Base-by-base conservation (phyloP, 768 basidiomycete genomes). In the Suillus variegatus region DNA sequence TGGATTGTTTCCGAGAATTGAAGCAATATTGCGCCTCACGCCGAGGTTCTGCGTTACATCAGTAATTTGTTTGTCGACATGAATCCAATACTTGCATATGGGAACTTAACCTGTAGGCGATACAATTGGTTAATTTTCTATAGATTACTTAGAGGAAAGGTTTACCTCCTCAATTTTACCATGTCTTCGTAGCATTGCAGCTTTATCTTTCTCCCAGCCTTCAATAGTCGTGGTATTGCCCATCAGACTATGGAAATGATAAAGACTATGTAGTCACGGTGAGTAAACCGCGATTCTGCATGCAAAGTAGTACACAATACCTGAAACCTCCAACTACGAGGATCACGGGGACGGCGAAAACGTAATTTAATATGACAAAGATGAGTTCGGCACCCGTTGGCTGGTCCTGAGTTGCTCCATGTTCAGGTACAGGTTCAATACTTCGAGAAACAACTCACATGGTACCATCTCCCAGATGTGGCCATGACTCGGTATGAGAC, bases 191-290 rank as follows among this genome's bases (percentile, higher is more conserved):
- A 99, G 84, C 0, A 87, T 91, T 6, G 95, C 91, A 1, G 88
- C 94, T 77, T 92, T 96, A 73, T 99, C 95, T 78, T 99, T 99
- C 77, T 99, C 97, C 93, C 94, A 97, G 0, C 92, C 88, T 79
- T 99, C 97, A 60, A 99, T 98, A 1, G 97, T 99, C 0, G 97
- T 99, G 2, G 90, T 88, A 76, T 99, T 99, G 12, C 84, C 84
- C 7, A 85, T 70, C 35, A 98, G 75, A 60, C 85, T 82, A 72
- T 89, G 91, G 67, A 96, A 87, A 69, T 99, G 97, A 73, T 95
- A 99, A 25, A 98, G 64, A 62, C 94, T 95, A 69, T 9, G n/a
- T 18, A 55, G 47, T 61, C 16, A n/a, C n/a, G 40, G 41, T 77
- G 41, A 77, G 64, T 43, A n/a, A 8, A 36, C 3, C 6, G 2